Evolutionary conservation across 495 filamentous ascomycete genomes (phyloP).

Genomic region (Xylaria longipes): DNA sequence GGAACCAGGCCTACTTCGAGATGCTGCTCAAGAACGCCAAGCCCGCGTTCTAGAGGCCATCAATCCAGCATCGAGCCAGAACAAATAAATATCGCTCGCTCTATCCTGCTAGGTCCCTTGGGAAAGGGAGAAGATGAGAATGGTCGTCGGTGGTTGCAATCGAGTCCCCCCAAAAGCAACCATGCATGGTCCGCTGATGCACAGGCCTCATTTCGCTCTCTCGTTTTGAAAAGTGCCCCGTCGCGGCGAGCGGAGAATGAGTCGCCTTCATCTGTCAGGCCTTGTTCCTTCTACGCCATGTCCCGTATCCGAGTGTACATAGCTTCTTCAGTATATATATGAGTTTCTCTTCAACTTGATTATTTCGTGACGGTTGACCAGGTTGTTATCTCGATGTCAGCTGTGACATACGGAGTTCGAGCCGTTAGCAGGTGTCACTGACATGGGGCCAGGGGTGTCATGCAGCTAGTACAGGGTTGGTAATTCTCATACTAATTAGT

Average conservation of each 20-base stretch:
- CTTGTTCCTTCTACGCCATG: slow-evolving; percentile 31
- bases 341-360: not conserved
- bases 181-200: slow-evolving; percentile 16
- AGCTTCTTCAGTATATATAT: slow-evolving; percentile 39
- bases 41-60: slow-evolving; percentile 52
- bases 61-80: not conserved
- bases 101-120: not conserved
- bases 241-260: slow-evolving; percentile 15
- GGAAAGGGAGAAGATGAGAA: slow-evolving; percentile 13
- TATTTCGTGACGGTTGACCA: not conserved
- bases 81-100: not conserved
- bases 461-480: not conserved
- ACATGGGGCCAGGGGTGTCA: not conserved
- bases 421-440: not conserved
- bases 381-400: not conserved
- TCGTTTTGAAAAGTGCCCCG: slow-evolving; percentile 16
- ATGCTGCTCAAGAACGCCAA: slow-evolving; percentile 71
- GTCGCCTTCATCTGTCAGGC: slow-evolving; percentile 4
- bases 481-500: too few relatives aligned
- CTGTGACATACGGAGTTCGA: not conserved
- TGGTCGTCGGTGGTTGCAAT: slow-evolving; percentile 15
- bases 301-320: slow-evolving; percentile 41
- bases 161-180: slow-evolving; percentile 11
- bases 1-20: slow-evolving; percentile 84
- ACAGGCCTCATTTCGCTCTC: slow-evolving; percentile 17